These are phyloP conservation scores for Lactifluus subvellereus DNA, from an alignment of 768 basidiomycete species.

Conservation along the genomic window DNA sequence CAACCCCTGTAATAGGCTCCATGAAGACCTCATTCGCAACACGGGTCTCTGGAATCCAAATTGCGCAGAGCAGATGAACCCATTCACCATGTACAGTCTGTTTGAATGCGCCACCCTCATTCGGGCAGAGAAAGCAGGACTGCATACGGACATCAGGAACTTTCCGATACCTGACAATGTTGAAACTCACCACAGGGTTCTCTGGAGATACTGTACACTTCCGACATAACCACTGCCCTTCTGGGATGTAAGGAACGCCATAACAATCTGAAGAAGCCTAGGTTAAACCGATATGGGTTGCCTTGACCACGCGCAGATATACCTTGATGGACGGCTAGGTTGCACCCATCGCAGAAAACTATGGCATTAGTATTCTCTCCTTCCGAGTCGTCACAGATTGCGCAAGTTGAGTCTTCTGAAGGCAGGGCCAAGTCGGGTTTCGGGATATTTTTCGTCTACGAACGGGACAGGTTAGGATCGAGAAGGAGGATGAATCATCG, in stretches of 20 bases:
- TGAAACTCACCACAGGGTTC: slow-evolving; percentile 74
- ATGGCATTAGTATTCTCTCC: slow-evolving; percentile 99
- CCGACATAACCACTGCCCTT: slow-evolving; percentile 98
- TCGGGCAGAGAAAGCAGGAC: slow-evolving; percentile 94
- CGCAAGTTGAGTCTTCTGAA: slow-evolving; percentile 93
- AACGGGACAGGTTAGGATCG: neutral
- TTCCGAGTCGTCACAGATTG: slow-evolving; percentile 96
- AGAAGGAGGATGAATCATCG: slow-evolving; percentile 20
- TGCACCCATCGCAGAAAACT: slow-evolving; percentile 98
- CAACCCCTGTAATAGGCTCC: slow-evolving; percentile 92
- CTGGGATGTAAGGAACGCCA: slow-evolving; percentile 97
- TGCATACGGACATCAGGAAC: slow-evolving; percentile 39
- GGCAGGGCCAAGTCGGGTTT: slow-evolving; percentile 84
- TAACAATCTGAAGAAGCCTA: slow-evolving; percentile 70
- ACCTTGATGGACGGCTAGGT: slow-evolving; percentile 99
- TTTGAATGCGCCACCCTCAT: slow-evolving; percentile 97
- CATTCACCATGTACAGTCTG: slow-evolving; percentile 90
- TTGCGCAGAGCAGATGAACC: slow-evolving; percentile 95
- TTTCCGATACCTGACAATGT: neutral
- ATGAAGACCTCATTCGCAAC: slow-evolving; percentile 95
- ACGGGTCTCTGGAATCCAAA: slow-evolving; percentile 93
- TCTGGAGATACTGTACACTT: slow-evolving; percentile 99
- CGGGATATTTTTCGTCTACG: slow-evolving; percentile 86
- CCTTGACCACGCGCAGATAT: slow-evolving; percentile 22
- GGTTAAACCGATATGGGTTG: neutral